Evolutionary conservation across 352 stramenopile species (phyloP).

Genomic region (Globisporangium spinosum): DNA sequence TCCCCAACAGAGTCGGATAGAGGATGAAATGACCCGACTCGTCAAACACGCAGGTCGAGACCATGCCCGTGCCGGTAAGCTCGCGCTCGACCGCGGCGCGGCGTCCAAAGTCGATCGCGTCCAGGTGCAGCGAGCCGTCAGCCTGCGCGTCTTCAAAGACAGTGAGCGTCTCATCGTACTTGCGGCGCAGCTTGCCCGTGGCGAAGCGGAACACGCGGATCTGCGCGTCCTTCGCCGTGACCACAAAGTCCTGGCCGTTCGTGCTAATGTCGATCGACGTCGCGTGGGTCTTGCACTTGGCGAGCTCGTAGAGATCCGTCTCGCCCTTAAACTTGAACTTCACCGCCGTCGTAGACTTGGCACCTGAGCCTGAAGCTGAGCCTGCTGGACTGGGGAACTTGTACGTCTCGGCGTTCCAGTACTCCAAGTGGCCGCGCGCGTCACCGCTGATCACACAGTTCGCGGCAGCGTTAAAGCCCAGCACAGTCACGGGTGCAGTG

Average conservation of each 20-base stretch:
- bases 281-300: constrained; percentile 89
- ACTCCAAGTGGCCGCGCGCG: constrained; percentile 91
- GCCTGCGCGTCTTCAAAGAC: constrained; percentile 89
- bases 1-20: constrained; percentile 93
- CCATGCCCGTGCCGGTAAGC: constrained; percentile 28
- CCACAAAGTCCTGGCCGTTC: constrained; percentile 77
- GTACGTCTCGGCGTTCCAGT: constrained; percentile 87
- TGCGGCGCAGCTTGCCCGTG: constrained; percentile 85
- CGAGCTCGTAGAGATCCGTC: constrained; percentile 95
- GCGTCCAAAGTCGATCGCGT: constrained; percentile 86
- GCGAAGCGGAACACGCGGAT: constrained; percentile 89
- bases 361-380: not conserved
- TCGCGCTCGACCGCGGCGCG: constrained; percentile 85
- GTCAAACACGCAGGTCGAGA: constrained; percentile 94
- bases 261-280: constrained; percentile 71
- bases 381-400: constrained; percentile 30
- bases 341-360: constrained; percentile 10
- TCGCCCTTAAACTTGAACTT: constrained; percentile 94
- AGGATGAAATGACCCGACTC: constrained; percentile 94
- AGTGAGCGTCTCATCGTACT: constrained; percentile 86
- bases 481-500: constrained; percentile 83
- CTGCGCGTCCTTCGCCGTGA: constrained; percentile 85
- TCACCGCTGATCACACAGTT: constrained; percentile 93
- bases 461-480: constrained; percentile 84
- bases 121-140: constrained; percentile 67